Base-by-base conservation (phyloP, 2,329 filamentous ascomycete species). In the Thermomyces lanuginosus region DNA sequence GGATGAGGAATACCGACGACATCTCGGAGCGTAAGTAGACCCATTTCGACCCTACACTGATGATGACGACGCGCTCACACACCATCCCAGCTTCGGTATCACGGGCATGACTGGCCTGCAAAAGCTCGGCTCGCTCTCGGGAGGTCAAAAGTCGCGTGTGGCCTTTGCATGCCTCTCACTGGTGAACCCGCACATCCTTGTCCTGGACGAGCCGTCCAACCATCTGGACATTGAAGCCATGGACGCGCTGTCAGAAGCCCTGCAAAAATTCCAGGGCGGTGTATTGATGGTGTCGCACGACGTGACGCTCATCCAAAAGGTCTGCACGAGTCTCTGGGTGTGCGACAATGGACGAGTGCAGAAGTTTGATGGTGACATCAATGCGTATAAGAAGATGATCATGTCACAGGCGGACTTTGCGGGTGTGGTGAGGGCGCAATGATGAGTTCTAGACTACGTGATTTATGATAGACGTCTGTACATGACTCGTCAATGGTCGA, bases 221-320 rank as follows among this genome's bases (percentile, higher is more conserved):
- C 89, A 98, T 56, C 63, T 98, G 44, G 89, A 98, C 70, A 95
- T 98, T 42, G 89, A 98, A 55, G 89, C 89, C 37, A 93, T 98
- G 89, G 89, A 98, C 53, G 86, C 89, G 7, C 63, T 98, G 27
- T 76, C 81, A 4, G 72, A 76, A 16, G 89, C 89, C 9, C 63
- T 98, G 41, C 68, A 72, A 41, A 70, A 75, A 37, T 98, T 95
- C 60, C 69, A 92, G 58, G 89, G 89, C 35, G 89, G 89, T 51
- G 84, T 98, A 30, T 62, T 98, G 44, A 95, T 98, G 83, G 89
- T 98, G 31, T 92, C 80, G 46, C 89, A 98, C 76, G 89, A 98
- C 50, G 89, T 98, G 28, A 95, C 89, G 1, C 93, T 98, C 82
- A 55, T 98, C 53, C 83, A 92, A 62, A 92, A 79, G 28, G 89